Evolutionary conservation across 805 yeast genomes (phyloP).

Genomic region (Blastobotrys mokoenaii): DNA sequence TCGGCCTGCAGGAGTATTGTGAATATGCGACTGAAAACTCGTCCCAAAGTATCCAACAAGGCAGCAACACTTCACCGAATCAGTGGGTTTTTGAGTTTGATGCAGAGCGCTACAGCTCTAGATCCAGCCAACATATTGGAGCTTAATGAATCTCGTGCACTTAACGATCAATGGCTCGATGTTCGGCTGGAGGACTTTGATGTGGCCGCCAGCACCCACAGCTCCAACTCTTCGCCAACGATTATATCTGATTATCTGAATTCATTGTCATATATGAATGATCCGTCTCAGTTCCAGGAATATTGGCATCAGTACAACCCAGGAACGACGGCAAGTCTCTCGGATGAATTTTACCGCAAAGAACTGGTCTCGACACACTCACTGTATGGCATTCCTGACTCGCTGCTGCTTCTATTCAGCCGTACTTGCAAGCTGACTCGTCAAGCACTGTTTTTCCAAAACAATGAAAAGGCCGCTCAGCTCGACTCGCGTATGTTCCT

Average conservation of each 20-base stretch:
- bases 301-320: conserved; percentile 19
- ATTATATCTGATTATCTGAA: conserved; percentile 6
- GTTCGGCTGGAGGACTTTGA: conserved; percentile 20
- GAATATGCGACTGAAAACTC: conserved; percentile 53
- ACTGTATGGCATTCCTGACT: conserved; percentile 76
- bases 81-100: conserved; percentile 61
- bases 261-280: conserved; percentile 19
- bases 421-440: conserved; percentile 63
- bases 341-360: conserved; percentile 17
- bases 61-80: conserved; percentile 73
- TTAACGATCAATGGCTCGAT: conserved; percentile 20
- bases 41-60: conserved; percentile 62
- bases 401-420: conserved; percentile 62
- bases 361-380: conserved; percentile 55
- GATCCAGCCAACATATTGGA: conserved; percentile 7
- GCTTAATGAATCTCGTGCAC: not conserved
- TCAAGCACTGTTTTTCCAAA: conserved; percentile 44
- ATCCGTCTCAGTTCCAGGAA: conserved; percentile 18
- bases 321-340: conserved; percentile 3
- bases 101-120: conserved; percentile 67
- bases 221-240: conserved; percentile 2
- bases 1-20: conserved; percentile 71
- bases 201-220: conserved; percentile 2
- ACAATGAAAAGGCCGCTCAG: conserved; percentile 16
- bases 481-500: conserved; percentile 5